Evolutionary conservation across 768 basidiomycete genomes (phyloP), one percentile per base, ranked within the genome.

Genomic region (Coprinopsis sp.): DNA sequence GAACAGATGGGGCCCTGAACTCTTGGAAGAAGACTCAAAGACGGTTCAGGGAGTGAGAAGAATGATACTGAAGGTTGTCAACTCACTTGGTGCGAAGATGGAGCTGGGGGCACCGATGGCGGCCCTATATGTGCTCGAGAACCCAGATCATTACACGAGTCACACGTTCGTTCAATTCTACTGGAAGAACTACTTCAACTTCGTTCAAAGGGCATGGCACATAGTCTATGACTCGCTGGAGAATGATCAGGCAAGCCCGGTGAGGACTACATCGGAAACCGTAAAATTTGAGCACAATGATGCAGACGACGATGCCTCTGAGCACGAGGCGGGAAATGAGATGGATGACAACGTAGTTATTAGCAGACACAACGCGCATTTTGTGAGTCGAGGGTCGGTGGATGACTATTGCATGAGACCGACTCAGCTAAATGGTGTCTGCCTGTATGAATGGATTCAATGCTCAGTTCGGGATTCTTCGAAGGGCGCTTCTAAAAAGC

Each of bases 61-160:
- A 2, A 38, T 56, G 14, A 46, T 53, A n/a, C 30, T 31, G 14
- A 56, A 53, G 34, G 36, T 56, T n/a, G 63, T 63, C 4, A 67
- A 65, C 44, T 29, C 42, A 0, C 45, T 65, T 19, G 57, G 54
- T 30, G 51, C 60, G 1, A 64, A 60, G 47, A 43, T 56, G 37
- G 66, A 67, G 49, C 59, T 66, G 23, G 67, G 67, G 5, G 49
- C 50, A 28, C 68, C 66, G 1, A 61, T 69, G 61, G 56, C 55
- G 0, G 57, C 50, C 23, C 30, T 63, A 41, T 65, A 68, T 47
- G 27, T 69, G 2, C 40, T 67, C 2, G 11, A 18, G 10, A 37
- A 59, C 51, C 64, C 64, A 3, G 68, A 69, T 52, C 64, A 65
- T 36, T 69, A 67, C 36, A 62, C 56, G 0, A 63, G 50, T 44